These are phyloP conservation scores for Pseudocercospora vitis DNA, from an alignment of 2,329 filamentous ascomycete genomes.

Conservation along the genomic window DNA sequence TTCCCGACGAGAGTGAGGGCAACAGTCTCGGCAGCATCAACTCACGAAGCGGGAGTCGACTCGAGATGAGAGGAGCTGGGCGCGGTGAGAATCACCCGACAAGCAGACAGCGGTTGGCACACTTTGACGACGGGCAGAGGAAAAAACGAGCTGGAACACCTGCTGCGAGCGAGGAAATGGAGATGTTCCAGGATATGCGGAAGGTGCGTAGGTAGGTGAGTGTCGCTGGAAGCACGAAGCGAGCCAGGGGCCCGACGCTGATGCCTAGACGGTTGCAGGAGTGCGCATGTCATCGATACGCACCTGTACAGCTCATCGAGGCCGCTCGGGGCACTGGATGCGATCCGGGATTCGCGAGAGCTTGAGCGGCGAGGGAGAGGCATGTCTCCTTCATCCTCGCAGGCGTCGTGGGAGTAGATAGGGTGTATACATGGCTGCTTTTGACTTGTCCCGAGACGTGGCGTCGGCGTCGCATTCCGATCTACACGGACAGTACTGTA, in stretches of 20 bases:
- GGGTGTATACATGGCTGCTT: too few relatives aligned
- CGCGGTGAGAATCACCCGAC: neutral
- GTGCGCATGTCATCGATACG: conserved; percentile 1
- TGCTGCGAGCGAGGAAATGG: neutral
- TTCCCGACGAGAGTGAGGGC: conserved; percentile 4
- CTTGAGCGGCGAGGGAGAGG: neutral
- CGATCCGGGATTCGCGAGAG: neutral
- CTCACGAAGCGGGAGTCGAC: neutral
- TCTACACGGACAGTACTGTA: too few relatives aligned
- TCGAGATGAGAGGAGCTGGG: too few relatives aligned
- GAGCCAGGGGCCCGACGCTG: too few relatives aligned
- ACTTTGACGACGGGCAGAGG: neutral
- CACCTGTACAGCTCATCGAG: neutral
- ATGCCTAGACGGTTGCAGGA: neutral
- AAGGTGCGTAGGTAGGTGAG: conserved; percentile 4
- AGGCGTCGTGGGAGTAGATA: too few relatives aligned
- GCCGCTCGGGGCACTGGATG: neutral
- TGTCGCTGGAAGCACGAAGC: neutral
- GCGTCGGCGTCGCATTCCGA: too few relatives aligned
- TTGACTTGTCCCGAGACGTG: too few relatives aligned
- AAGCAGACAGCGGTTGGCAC: neutral
- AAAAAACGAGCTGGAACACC: neutral
- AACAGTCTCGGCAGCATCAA: neutral
- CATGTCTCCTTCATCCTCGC: too few relatives aligned
- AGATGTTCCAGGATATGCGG: neutral